A percentile compares a stretch with the other conserved stretches of the same genome.
Evolutionary conservation across 331 rosid species (phyloP).

Genomic region (Pyracantha coccinea): DNA sequence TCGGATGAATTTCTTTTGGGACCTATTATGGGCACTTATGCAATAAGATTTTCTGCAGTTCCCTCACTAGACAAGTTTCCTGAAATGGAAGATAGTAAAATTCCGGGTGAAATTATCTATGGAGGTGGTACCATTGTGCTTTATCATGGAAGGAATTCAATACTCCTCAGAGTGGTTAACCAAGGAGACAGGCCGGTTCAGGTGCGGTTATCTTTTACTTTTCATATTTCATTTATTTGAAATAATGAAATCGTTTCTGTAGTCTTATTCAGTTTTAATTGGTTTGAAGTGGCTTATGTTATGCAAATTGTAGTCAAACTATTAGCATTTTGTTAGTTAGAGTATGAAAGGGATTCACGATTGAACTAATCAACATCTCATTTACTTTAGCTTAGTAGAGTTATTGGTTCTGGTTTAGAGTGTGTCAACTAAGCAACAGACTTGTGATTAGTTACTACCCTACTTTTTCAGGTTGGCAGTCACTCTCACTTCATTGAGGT

Average conservation of each 20-base stretch:
- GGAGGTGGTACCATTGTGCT: constrained; percentile 31
- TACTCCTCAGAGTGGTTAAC: constrained; percentile 54
- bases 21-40: constrained; percentile 9
- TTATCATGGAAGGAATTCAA: constrained; percentile 59
- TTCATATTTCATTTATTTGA: background rate
- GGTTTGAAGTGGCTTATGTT: background rate
- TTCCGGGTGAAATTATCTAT: too few species aligned
- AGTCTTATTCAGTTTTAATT: background rate
- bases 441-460: constrained; percentile 11
- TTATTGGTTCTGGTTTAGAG: constrained; percentile 1
- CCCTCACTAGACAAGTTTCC: constrained; percentile 72
- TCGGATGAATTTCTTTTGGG: background rate
- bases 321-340: background rate
- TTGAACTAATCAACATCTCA: too few species aligned
- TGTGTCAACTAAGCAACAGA: background rate
- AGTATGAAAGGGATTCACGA: background rate
- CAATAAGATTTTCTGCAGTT: constrained; percentile 46
- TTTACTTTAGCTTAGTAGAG: background rate
- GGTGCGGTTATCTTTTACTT: constrained; percentile 31
- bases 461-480: constrained; percentile 81
- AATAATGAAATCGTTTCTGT: background rate
- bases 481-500: constrained; percentile 91
- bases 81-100: too few species aligned
- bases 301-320: background rate
- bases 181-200: constrained; percentile 94